phyloP scores from a whole-genome alignment of 169 alveolate genomes.

The Eimeria acervulina region DNA sequence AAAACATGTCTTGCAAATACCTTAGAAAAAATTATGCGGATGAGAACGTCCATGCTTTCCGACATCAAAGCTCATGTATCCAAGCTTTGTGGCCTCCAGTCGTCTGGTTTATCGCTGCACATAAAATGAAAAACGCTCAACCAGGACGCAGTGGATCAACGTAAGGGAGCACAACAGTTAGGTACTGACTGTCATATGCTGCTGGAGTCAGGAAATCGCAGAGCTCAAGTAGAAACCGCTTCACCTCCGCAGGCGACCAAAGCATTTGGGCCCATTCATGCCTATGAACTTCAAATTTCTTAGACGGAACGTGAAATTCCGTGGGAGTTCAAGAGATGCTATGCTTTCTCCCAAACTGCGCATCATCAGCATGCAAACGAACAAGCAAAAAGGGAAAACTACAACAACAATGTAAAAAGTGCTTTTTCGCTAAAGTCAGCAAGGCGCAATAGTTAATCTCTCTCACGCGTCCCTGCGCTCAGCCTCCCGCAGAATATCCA shows the following conservation, averaged over 20 bases:
- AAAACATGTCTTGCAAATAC: neutral
- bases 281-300: conserved; percentile 79
- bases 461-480: conserved; percentile 74
- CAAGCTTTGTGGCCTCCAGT: conserved; percentile 73
- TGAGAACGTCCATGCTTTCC: neutral
- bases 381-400: neutral
- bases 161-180: neutral
- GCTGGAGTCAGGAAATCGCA: neutral
- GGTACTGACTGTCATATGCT: neutral
- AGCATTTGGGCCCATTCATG: conserved; percentile 82
- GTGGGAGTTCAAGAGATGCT: conserved; percentile 63
- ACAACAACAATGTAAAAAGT: neutral
- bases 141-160: neutral
- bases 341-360: conserved; percentile 57
- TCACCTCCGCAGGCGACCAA: conserved; percentile 82
- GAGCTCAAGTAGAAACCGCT: neutral
- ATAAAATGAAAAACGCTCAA: neutral
- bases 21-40: neutral
- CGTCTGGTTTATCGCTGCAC: conserved; percentile 56
- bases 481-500: conserved; percentile 77
- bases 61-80: conserved; percentile 15
- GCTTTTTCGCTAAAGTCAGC: neutral
- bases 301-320: conserved; percentile 81
- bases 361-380: neutral
- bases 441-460: neutral